Evolutionary conservation across 768 basidiomycete genomes (phyloP), one percentile per base, ranked within the genome.

Genomic region (Leccinum barrowsii): DNA sequence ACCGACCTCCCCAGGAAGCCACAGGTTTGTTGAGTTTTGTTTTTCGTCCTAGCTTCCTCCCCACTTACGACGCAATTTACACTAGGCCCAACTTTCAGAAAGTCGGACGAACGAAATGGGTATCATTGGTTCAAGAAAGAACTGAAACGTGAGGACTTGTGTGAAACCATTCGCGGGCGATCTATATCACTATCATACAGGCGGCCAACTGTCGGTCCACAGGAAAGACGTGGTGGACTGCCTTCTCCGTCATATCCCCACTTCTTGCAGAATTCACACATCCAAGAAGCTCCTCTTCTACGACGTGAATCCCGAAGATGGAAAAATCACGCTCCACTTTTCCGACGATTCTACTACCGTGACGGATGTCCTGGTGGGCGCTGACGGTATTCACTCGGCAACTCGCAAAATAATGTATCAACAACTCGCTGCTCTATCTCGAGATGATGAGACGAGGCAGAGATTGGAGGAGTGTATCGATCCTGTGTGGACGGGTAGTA

Each of bases 321-420:
- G 67, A 1, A 63, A 66, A 22, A 70, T 77, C 7, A 56, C 44
- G 1, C 57, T 81, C 6, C 57, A 65, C 12, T 81, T 81, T 52
- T 56, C 67, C 0, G 75, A 80, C n/a, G 76, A 74, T 7, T 68
- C 70, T 12, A 66, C 59, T 1, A 68, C 72, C 7, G 61, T 61
- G 0, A 76, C 77, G 28, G 78, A 81, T 54, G 56, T 81, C 6
- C 66, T 81, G 35, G 60, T 80, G 6, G 79, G 76, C 2, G 70
- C 75, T 6, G 80, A 81, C 56, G 80, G 80, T 1, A 68, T 80
- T 56, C 75, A 67, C 22, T 80, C 79, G 0, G 66, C 63, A 30
- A 66, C 70, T 3, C 69, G 76, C 32, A 63, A 47, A 28, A 59
- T 58, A 12, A 67, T 77, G 63, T 67, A 71, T 35, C 30, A 55